Evolutionary conservation across 768 basidiomycete species (phyloP).

Genomic region (Kwoniella sp.): DNA sequence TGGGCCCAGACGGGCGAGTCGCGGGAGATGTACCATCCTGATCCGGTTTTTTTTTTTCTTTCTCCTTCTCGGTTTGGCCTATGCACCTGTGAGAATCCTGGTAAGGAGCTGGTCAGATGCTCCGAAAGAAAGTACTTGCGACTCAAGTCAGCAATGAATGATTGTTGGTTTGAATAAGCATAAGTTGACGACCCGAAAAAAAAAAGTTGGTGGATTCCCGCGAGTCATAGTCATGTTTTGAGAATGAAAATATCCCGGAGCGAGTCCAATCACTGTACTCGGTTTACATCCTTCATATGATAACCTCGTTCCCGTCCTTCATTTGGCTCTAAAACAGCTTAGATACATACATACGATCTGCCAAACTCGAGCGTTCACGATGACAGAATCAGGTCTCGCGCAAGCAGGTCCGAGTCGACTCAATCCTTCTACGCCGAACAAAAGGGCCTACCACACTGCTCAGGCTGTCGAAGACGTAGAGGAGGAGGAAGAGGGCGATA

Average conservation of each 20-base stretch:
- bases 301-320: not conserved
- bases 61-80: not conserved
- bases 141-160: too few species aligned
- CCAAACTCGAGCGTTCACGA: too few species aligned
- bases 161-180: not conserved
- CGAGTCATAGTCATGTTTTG: not conserved
- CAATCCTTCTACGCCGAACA: conserved; percentile 12
- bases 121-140: not conserved
- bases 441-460: not conserved
- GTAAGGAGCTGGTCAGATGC: not conserved
- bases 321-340: not conserved
- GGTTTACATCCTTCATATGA: conserved; percentile 11
- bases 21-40: conserved; percentile 16
- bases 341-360: too few species aligned
- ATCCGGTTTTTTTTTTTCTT: not conserved
- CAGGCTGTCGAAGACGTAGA: not conserved
- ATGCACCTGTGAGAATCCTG: not conserved
- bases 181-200: not conserved
- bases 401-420: conserved; percentile 23
- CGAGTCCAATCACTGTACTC: conserved; percentile 21
- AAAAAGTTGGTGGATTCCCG: not conserved
- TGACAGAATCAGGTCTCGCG: not conserved
- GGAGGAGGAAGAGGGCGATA: conserved; percentile 14
- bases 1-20: conserved; percentile 11
- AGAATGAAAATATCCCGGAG: conserved; percentile 1